Evolutionary conservation across 2,329 filamentous ascomycete species (phyloP), one percentile per base, ranked within the genome.

Genomic region (Penicillium sp.): DNA sequence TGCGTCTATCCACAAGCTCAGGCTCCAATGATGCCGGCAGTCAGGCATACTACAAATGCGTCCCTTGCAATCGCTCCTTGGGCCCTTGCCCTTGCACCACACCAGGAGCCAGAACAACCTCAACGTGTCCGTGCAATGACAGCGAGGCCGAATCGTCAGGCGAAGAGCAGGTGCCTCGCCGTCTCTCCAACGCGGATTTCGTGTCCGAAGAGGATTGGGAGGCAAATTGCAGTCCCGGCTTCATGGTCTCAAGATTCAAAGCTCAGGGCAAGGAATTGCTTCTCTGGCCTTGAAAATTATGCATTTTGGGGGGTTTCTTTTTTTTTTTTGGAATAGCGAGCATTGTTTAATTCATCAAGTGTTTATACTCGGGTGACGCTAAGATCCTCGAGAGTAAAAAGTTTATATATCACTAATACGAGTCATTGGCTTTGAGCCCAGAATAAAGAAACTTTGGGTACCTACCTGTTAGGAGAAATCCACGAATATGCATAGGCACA

Each of bases 171-270:
- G 13, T 21, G 4, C 44, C 29, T 48, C 29, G 44, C 15, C 29
- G 31, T 48, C 44, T 47, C 3, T 13, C 43, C 43, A 48, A 48
- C 15, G 29, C 45, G 13, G 9, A n/a, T 12, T 23, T 29, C 4
- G 29, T 15, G 15, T 48, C 31, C 15, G 45, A 48, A 6, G 45
- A 48, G 15, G 45, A 48, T 5, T 48, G 45, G 45, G 45, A 48
- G 21, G 13, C 45, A 12, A 48, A 48, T 48, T 48, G 45, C 31
- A 35, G 31, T 7, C 45, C 45, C 6, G 45, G 45, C 9, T 48
- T 48, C 21, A 48, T 48, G 45, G 45, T 48, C 45, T 48, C 45
- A 9, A 48, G 31, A 12, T 48, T 48, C 15, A 48, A 48, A 21
- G 45, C 45, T 13, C 19, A 33, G 2, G 45, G 45, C 8, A 23